phyloP scores from a whole-genome alignment of 2,329 filamentous ascomycete genomes.

The Orbilia javanica region DNA sequence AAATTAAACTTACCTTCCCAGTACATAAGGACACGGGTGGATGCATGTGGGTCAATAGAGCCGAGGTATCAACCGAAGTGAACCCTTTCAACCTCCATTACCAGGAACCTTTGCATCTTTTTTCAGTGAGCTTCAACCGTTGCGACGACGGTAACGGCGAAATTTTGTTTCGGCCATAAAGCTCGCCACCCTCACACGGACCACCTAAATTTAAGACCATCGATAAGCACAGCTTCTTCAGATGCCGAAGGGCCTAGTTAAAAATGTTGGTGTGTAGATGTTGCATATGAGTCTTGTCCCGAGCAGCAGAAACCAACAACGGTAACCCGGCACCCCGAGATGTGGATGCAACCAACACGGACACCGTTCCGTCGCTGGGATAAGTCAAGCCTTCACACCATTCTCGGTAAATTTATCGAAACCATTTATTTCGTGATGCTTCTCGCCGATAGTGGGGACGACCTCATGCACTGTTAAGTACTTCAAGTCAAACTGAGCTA shows the following conservation, averaged over 20 bases:
- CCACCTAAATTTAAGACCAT: constrained; percentile 9
- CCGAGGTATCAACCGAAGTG: constrained; percentile 46
- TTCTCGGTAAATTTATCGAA: constrained; percentile 38
- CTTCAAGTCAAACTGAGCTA: background rate
- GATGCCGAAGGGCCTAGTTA: constrained; percentile 30
- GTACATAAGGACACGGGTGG: constrained; percentile 20
- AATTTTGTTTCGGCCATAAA: background rate
- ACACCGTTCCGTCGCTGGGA: constrained; percentile 38
- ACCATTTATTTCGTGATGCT: constrained; percentile 42
- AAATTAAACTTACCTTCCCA: constrained; percentile 33
- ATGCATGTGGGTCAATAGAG: constrained; percentile 49
- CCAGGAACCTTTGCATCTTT: constrained; percentile 5
- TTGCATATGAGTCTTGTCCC: constrained; percentile 43
- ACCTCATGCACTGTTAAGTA: constrained; percentile 16
- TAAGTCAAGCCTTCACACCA: constrained; percentile 8
- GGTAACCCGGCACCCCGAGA: constrained; percentile 29
- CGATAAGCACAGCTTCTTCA: constrained; percentile 41
- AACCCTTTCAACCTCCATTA: constrained; percentile 4
- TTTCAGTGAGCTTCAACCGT: constrained; percentile 18
- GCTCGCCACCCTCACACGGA: constrained; percentile 11
- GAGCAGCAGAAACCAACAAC: constrained; percentile 26
- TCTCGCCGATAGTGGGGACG: constrained; percentile 23
- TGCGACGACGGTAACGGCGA: constrained; percentile 25
- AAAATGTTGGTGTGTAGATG: constrained; percentile 29
- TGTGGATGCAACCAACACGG: constrained; percentile 44